phyloP scores from a whole-genome alignment of 495 filamentous ascomycete species.

The Trichoderma reesei region DNA sequence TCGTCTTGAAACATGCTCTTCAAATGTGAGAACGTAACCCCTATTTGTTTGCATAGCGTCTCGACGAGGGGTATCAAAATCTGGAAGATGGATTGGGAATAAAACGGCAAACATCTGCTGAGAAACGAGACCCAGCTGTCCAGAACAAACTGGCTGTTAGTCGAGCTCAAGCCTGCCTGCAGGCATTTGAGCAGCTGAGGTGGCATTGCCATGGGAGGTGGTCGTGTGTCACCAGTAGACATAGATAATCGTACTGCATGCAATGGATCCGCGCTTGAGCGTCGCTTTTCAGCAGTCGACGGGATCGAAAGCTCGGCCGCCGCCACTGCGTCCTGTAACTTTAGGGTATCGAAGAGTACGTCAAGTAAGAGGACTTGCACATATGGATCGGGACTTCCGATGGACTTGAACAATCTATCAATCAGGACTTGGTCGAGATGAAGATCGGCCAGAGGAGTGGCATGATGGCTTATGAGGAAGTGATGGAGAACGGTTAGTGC shows the following conservation, averaged over 20 bases:
- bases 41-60: slow-evolving; percentile 71
- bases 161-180: slow-evolving; percentile 67
- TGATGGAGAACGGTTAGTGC: slow-evolving; percentile 65
- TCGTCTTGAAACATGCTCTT: slow-evolving; percentile 43
- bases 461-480: slow-evolving; percentile 62
- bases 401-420: slow-evolving; percentile 52
- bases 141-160: slow-evolving; percentile 63
- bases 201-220: slow-evolving; percentile 47
- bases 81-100: slow-evolving; percentile 75
- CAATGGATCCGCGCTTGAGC: slow-evolving; percentile 21
- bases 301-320: slow-evolving; percentile 33
- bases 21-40: slow-evolving; percentile 53
- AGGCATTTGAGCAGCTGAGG: slow-evolving; percentile 72
- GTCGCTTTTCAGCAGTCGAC: slow-evolving; percentile 33
- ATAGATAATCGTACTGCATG: slow-evolving; percentile 18
- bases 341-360: slow-evolving; percentile 60
- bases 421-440: slow-evolving; percentile 66
- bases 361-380: slow-evolving; percentile 70
- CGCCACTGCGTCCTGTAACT: slow-evolving; percentile 47
- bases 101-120: slow-evolving; percentile 73
- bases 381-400: slow-evolving; percentile 51
- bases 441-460: slow-evolving; percentile 52
- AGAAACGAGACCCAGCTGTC: slow-evolving; percentile 88
- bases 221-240: slow-evolving; percentile 21
- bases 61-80: slow-evolving; percentile 83